Evolutionary conservation across 2,329 filamentous ascomycete species (phyloP), one percentile per base, ranked within the genome.

Genomic region (Colletotrichum chlorophyti): DNA sequence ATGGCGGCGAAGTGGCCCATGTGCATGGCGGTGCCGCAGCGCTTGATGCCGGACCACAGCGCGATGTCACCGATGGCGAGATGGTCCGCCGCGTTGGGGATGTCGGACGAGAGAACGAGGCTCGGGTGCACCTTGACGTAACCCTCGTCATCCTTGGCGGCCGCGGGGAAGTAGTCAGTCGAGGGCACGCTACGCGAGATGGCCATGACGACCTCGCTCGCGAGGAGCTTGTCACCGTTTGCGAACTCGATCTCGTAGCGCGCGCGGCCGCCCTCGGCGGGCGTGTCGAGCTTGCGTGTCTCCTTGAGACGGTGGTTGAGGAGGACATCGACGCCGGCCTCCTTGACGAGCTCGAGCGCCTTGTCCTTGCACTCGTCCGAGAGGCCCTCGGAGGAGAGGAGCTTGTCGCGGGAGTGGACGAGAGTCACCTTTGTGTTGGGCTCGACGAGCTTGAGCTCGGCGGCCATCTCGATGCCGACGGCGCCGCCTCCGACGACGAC

Each of bases 391-490:
- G 88, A 85, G 0, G 89, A 92, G 7, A 94, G 79, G 1, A 94
- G 82, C 65, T 84, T 84, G 23, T 82, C 77, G 17, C 89, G 80
- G 4, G 90, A 93, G 70, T 94, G 91, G 5, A 91, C 83, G 2
- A 95, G 81, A 1, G 85, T 90, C n/a, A 94, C 87, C 35, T 82
- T 82, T 51, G 85, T 76, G 10, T 82, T 66, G 0, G 91, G 90
- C 60, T 88, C 81, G 21, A 86, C 76, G 41, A 83, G 71, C 72
- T 93, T 93, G 51, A 93, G 77, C 74, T 95, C 91, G 2, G 89
- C 86, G 0, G 91, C 90, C 81, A 94, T 92, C 70, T 94, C 91
- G 52, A 93, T 87, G 8, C 91, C 91, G 1, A 93, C 91, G 6
- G 91, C 91, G 46, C 89, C 82, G 63, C 91, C 91, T 15, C 91